phyloP scores from a whole-genome alignment of 2,329 filamentous ascomycete species.

The Trichoderma hamatum region DNA sequence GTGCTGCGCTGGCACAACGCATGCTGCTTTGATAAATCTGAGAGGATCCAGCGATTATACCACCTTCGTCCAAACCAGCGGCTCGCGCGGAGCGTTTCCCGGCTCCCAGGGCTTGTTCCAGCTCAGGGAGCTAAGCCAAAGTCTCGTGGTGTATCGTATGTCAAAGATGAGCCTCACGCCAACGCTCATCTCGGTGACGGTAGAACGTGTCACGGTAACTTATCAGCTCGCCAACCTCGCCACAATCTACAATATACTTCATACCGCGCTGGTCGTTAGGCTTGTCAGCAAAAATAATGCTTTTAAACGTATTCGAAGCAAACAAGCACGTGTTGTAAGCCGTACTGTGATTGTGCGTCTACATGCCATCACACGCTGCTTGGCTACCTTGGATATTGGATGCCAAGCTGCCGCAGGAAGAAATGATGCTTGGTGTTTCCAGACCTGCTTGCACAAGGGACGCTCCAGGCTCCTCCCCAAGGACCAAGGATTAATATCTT shows the following conservation, averaged over 20 bases:
- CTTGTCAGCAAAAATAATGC: not conserved
- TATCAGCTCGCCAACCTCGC: not conserved
- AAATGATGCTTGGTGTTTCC: constrained; percentile 7
- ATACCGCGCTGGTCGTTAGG: not conserved
- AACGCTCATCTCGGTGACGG: constrained; percentile 8
- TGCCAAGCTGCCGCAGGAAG: not conserved
- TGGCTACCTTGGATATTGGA: not conserved
- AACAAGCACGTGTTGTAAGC: not conserved
- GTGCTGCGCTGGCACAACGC: not conserved
- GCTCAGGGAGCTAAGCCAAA: not conserved
- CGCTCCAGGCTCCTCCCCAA: not conserved
- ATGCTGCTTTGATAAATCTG: constrained; percentile 4
- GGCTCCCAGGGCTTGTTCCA: constrained; percentile 2
- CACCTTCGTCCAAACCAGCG: not conserved
- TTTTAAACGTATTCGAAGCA: not conserved
- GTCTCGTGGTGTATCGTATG: constrained; percentile 12
- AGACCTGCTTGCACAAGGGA: not conserved
- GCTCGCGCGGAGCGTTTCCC: constrained; percentile 7
- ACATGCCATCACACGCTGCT: not conserved
- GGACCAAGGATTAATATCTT: not conserved
- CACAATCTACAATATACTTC: not conserved
- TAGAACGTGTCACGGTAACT: not conserved
- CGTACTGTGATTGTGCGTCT: not conserved
- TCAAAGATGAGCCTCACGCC: constrained; percentile 12
- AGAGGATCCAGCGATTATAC: constrained; percentile 11